These are phyloP conservation scores for Phycomyces nitens DNA, from an alignment of 192 early-diverging fungal species.

Conservation along the genomic window DNA sequence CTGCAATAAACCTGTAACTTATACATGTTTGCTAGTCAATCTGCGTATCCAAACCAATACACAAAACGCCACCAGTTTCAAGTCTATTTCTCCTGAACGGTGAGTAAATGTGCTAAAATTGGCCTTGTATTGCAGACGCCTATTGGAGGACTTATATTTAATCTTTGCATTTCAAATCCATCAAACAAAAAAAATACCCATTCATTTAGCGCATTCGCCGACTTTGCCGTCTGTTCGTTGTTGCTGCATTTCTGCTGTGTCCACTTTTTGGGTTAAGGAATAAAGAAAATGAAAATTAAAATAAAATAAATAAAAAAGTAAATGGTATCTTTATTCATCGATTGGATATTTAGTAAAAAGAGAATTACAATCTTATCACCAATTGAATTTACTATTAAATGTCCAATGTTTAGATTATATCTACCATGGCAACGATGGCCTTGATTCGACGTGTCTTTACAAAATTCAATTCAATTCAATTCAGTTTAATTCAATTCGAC, in stretches of 20 bases:
- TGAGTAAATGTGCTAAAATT: slow-evolving; percentile 28
- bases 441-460: no score
- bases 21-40: slow-evolving; percentile 69
- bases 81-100: slow-evolving; percentile 75
- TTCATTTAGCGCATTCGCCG: slow-evolving; percentile 79
- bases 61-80: slow-evolving; percentile 66
- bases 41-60: slow-evolving; percentile 92
- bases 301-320: background rate
- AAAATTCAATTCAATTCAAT: no score
- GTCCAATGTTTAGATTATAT: no score
- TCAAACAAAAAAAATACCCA: background rate
- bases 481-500: no score
- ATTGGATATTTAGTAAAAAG: no score
- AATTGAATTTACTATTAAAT: no score
- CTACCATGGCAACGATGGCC: no score
- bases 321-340: background rate
- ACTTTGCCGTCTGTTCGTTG: slow-evolving; percentile 84
- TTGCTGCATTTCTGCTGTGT: slow-evolving; percentile 88
- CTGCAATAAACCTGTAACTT: no score
- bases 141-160: no score
- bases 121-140: no score
- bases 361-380: no score
- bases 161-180: background rate
- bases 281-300: background rate
- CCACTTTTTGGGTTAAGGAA: slow-evolving; percentile 84